A percentile compares a stretch with the other conserved stretches of the same genome.
Evolutionary conservation across 2,329 filamentous ascomycete species (phyloP).

Genomic region (Fusarium pseudonygamai): DNA sequence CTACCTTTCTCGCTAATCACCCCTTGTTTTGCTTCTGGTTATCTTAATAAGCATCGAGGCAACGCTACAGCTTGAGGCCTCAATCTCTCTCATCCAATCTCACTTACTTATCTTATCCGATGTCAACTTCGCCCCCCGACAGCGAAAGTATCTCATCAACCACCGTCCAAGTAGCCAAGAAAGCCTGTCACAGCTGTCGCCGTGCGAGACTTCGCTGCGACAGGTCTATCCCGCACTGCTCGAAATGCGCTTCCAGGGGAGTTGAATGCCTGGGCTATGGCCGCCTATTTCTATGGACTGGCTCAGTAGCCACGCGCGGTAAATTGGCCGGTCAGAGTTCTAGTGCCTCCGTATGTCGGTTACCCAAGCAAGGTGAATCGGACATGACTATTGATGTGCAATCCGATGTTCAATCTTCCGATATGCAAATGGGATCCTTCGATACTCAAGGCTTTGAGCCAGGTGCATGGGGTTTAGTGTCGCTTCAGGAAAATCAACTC

Average conservation of each 20-base stretch:
- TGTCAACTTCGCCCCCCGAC: slow-evolving; percentile 32
- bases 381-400: slow-evolving; percentile 2
- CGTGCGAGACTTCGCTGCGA: slow-evolving; percentile 63
- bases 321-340: slow-evolving; percentile 53
- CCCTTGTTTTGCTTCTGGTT: slow-evolving; percentile 1
- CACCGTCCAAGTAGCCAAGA: slow-evolving; percentile 33
- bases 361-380: slow-evolving; percentile 24
- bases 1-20: not conserved
- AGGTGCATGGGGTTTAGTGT: slow-evolving; percentile 9
- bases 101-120: slow-evolving; percentile 17
- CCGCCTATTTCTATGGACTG: slow-evolving; percentile 62
- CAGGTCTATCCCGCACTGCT: slow-evolving; percentile 59
- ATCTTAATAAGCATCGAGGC: slow-evolving; percentile 31
- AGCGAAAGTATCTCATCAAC: slow-evolving; percentile 21
- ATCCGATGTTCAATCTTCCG: slow-evolving; percentile 11
- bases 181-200: slow-evolving; percentile 62
- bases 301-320: slow-evolving; percentile 55
- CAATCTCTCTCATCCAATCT: slow-evolving; percentile 6
- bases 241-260: slow-evolving; percentile 59
- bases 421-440: slow-evolving; percentile 19
- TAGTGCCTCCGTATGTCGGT: slow-evolving; percentile 36
- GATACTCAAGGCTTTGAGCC: slow-evolving; percentile 8
- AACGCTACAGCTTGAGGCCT: slow-evolving; percentile 1
- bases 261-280: slow-evolving; percentile 63
- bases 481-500: slow-evolving; percentile 28